Evolutionary conservation across 805 yeast species (phyloP), one percentile per base, ranked within the genome.

Genomic region (Saccharomyces paradoxus): DNA sequence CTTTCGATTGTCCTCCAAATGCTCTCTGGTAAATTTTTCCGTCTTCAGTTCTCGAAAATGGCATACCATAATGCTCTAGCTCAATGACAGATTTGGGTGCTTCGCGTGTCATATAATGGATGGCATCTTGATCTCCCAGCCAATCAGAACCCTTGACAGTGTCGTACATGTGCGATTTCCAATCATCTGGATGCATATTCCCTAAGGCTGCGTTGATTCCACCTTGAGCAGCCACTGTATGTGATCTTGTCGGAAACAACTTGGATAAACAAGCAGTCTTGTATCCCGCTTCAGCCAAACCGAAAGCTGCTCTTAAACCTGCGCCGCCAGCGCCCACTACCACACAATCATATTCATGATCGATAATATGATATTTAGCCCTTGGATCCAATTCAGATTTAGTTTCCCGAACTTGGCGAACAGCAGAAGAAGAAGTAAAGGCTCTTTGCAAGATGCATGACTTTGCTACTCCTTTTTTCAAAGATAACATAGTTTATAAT

Each of bases 131-230:
- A 76, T 92, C 99, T 69, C 99, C 99, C 60, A 92, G 83, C 99
- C 99, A 92, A 77, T 92, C 99, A 9, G 97, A 90, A 60, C 99
- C 99, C 77, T 92, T 92, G 65, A 92, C 98, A 66, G 99, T 92
- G 71, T 92, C 99, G 76, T 94, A 92, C 97, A 92, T 91, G 75
- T 92, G 99, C 97, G 98, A 94, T 74, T 89, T 96, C 99, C 99
- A 92, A 78, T 91, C 91, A 74, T 92, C 99, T 63, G 82, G 80
- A 78, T 94, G 98, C 96, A 92, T 92, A 80, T 92, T 92, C 64
- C 98, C 99, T 61, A 92, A 80, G 30, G 99, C 99, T 62, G 98
- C 99, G 69, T 92, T 92, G 75, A 92, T 94, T 78, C 99, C 99
- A 76, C 99, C 99, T 76, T 92, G 99, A 51, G 99, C 99, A 55